Evolutionary conservation across 768 basidiomycete species (phyloP).

Genomic region (Rubroboletus pulcherrimus): DNA sequence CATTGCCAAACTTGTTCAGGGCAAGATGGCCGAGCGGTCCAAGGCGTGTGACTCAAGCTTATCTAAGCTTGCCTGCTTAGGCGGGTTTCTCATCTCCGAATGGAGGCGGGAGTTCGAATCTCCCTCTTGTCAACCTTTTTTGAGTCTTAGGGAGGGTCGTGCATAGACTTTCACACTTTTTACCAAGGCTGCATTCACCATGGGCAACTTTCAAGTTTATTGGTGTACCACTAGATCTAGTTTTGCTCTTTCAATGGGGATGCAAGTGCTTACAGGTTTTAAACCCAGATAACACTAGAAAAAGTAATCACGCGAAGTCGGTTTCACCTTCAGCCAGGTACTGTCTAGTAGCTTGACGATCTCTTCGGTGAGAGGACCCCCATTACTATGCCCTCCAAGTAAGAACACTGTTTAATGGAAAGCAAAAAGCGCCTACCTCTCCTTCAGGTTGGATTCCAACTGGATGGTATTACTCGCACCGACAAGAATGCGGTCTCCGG

Average conservation of each 20-base stretch:
- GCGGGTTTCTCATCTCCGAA: conserved; percentile 32
- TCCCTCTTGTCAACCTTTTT: conserved; percentile 31
- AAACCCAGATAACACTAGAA: neutral
- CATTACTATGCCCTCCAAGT: neutral
- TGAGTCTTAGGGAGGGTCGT: neutral
- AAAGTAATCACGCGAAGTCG: neutral
- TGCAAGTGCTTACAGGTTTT: neutral
- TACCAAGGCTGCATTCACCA: neutral
- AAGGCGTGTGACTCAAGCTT: conserved; percentile 62
- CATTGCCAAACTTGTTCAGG: neutral
- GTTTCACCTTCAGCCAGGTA: conserved; percentile 7
- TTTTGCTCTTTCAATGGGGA: too few species aligned
- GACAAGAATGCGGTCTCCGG: conserved; percentile 32
- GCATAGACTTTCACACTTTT: neutral
- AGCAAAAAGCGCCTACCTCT: neutral
- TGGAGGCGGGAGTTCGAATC: conserved; percentile 35
- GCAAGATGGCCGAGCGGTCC: conserved; percentile 62
- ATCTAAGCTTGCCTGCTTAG: conserved; percentile 22
- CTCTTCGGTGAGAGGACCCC: conserved; percentile 5
- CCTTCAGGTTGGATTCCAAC: conserved; percentile 28
- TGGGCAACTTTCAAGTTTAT: neutral
- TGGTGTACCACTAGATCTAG: neutral
- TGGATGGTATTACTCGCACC: conserved; percentile 36
- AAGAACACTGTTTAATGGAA: neutral
- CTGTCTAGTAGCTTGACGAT: neutral